Evolutionary conservation across 2,329 filamentous ascomycete genomes (phyloP), one percentile per base, ranked within the genome.

Genomic region (Colletotrichum liaoningense): DNA sequence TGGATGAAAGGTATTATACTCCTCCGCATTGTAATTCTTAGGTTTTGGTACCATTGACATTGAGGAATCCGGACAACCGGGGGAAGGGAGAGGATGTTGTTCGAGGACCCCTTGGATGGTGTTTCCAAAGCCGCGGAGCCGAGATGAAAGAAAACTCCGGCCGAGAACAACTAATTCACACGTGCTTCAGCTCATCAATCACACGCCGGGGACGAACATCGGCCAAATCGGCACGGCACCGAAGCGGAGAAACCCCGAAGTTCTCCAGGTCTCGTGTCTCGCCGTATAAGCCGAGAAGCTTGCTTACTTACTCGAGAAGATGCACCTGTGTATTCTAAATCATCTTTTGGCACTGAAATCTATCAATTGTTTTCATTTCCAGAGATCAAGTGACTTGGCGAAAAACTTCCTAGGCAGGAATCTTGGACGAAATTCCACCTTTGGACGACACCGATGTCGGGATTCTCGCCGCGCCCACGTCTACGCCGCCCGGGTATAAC

Each of bases 201-300:
- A 19, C 38, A 42, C 16, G 19, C 24, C 30, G 22, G 24, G 19
- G 14, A 8, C 14, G 7, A 19, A 22, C 19, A n/a, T 69, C 66
- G 66, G 71, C 56, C 60, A 54, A 71, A 55, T 46, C 67, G 67
- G 70, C 28, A 60, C 59, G 67, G 70, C 67, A 62, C 66, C 66
- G 67, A 70, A 12, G 42, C 69, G 38, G 33, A 46, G 28, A 59
- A 59, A 28, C 54, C 63, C 52, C 6, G 5, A 24, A 22, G 3
- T 65, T 8, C n/a, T 35, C 24, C 3, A n/a, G 16, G 6, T 9
- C 42, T 49, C 19, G 7, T 22, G 19, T 11, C 19, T 49, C 19
- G 42, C 33, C 33, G 9, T 35, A 11, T 5, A 35, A 35, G 33
- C 33, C 11, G 11, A 35, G 11, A 35, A 35, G 33, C 33, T 35